Evolutionary conservation across 768 basidiomycete genomes (phyloP), one percentile per base, ranked within the genome.

Genomic region (Podaxis sp.): DNA sequence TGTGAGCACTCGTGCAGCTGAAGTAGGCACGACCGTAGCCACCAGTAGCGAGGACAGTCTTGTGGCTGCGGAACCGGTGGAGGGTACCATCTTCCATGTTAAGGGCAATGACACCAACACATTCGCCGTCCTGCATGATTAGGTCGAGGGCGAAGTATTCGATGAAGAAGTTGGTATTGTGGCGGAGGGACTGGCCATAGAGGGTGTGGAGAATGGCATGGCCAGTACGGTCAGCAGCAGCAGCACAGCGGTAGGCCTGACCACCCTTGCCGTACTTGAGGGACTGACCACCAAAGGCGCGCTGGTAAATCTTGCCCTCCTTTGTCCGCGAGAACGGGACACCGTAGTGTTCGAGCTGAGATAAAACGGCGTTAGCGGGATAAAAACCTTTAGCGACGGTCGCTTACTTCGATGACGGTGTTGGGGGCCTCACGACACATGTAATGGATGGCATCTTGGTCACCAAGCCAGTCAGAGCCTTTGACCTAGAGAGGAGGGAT

Each of bases 61-160:
- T 97, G 82, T 99, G 97, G 0, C 94, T 82, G 65, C 97, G 88
- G 90, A 99, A 99, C 51, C 97, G 91, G 75, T 99, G 97, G 25
- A 99, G 87, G 15, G 97, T 99, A 59, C 97, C 97, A 69, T 98
- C 97, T 79, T 99, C 97, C 94, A 98, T 96, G 82, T 98, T 99
- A 67, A 98, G 85, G 13, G 97, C 97, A 73, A 98, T 92, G 56
- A 99, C 97, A 79, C 97, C 97, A 62, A 99, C 96, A 80, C 97
- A 99, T 77, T 98, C 94, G 68, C 96, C 97, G 66, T 91, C 94
- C 74, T 98, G 83, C 97, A 99, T 99, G 75, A 99, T 94, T 64
- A 99, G 81, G 75, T 99, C 97, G 61, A 96, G 86, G n/a, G 96
- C 97, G 75, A 99, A 98, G 78, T 96, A 99, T 76, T 99, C 97